These are phyloP conservation scores for Colletotrichum sidae DNA, from an alignment of 2,329 filamentous ascomycete genomes.

Conservation along the genomic window DNA sequence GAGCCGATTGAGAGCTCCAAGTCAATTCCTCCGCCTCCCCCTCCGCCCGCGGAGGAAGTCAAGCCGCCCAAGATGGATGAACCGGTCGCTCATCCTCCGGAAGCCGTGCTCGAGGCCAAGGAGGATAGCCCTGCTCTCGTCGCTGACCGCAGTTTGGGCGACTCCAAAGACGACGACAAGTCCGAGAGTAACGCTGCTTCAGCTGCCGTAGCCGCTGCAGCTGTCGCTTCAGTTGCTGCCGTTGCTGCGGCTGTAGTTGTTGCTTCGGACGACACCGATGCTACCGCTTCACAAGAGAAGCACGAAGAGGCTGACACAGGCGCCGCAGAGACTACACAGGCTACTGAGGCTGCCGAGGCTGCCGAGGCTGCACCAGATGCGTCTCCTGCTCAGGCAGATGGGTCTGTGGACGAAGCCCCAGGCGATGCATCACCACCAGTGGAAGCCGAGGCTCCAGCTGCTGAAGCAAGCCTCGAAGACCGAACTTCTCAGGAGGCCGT, in stretches of 20 bases:
- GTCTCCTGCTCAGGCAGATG: slow-evolving; percentile 2
- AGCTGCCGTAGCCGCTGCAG: slow-evolving; percentile 12
- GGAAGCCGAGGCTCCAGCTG: neutral
- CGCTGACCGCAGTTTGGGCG: neutral
- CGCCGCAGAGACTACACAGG: neutral
- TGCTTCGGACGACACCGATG: neutral
- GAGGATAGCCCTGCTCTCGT: neutral
- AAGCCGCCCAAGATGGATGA: slow-evolving; percentile 27
- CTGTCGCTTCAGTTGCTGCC: neutral
- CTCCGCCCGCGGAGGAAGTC: slow-evolving; percentile 13
- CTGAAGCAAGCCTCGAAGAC: neutral
- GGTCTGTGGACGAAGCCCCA: neutral
- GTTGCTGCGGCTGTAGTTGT: neutral
- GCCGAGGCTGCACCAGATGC: neutral
- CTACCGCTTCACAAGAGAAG: neutral
- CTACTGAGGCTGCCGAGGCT: slow-evolving; percentile 1
- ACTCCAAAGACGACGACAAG: slow-evolving; percentile 13
- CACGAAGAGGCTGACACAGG: neutral
- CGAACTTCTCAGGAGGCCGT: neutral
- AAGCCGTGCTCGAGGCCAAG: slow-evolving; percentile 10
- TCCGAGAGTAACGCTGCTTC: neutral
- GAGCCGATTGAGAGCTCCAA: slow-evolving; percentile 12
- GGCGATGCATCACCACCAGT: neutral
- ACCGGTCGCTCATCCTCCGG: slow-evolving; percentile 11
- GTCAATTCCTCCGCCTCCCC: slow-evolving; percentile 11